A percentile compares a stretch with the other conserved stretches of the same genome.
Conservation (phyloP, 345 rosid genomes). For the Gossypium arboreum region DNA sequence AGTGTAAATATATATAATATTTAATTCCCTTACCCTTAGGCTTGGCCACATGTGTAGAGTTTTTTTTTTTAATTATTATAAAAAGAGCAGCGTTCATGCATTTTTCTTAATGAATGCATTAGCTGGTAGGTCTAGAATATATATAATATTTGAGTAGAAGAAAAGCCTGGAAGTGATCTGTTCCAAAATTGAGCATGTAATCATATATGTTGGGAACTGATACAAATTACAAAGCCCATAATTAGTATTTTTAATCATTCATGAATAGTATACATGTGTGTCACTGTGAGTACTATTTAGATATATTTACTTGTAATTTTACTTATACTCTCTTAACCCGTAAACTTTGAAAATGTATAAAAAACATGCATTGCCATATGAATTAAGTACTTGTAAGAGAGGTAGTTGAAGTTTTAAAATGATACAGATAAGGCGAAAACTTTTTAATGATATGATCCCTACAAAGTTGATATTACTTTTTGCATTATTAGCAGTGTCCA, state of each 20-base stretch:
- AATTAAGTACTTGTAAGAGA: neutral
- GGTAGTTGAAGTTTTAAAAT: neutral
- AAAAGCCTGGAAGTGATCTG: neutral
- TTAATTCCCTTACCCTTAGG: neutral
- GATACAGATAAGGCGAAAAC: neutral
- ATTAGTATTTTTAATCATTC: too few species aligned
- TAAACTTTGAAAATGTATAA: too few species aligned
- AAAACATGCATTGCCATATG: neutral
- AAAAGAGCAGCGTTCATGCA: neutral
- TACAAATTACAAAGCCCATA: neutral
- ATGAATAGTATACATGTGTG: too few species aligned
- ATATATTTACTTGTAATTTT: too few species aligned
- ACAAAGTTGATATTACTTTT: slow-evolving; percentile 1
- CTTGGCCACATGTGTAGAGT: neutral
- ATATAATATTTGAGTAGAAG: neutral
- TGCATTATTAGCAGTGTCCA: slow-evolving; percentile 6
- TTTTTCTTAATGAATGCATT: neutral
- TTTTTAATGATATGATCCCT: neutral
- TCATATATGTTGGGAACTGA: neutral
- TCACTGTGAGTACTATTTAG: too few species aligned
- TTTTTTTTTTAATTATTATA: neutral
- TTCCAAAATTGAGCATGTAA: slow-evolving; percentile 20
- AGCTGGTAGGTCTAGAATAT: neutral
- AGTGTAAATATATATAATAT: neutral
- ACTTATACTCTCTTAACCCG: too few species aligned